Conservation (phyloP, 2,329 filamentous ascomycete genomes). For the Coniochaeta sp. region DNA sequence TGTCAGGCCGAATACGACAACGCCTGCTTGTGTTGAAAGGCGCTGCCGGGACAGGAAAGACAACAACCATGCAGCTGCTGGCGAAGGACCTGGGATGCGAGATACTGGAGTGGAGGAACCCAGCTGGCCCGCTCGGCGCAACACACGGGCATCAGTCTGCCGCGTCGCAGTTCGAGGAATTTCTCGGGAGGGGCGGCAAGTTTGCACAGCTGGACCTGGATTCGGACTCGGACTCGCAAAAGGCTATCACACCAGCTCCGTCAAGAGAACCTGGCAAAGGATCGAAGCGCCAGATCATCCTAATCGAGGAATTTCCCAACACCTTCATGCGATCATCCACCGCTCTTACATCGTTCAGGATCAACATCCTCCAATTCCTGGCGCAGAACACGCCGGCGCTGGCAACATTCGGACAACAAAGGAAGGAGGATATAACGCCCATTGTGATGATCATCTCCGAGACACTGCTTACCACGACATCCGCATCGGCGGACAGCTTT, state of each 20-base stretch:
- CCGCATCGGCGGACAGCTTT: conserved; percentile 81
- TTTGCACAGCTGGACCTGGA: conserved; percentile 52
- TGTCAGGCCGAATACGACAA: conserved; percentile 58
- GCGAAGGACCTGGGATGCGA: conserved; percentile 70
- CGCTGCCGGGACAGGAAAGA: conserved; percentile 87
- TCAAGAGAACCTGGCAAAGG: neutral
- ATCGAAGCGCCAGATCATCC: conserved; percentile 48
- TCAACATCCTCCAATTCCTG: conserved; percentile 68
- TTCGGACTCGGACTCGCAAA: conserved; percentile 13
- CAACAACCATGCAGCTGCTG: conserved; percentile 73
- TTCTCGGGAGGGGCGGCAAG: conserved; percentile 72
- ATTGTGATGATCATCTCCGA: conserved; percentile 90
- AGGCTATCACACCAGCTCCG: conserved; percentile 1
- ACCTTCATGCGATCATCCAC: conserved; percentile 61
- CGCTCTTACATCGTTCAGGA: conserved; percentile 64
- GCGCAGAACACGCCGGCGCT: conserved; percentile 57
- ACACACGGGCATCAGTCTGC: conserved; percentile 61
- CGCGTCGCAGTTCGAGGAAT: conserved; percentile 84
- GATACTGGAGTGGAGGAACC: conserved; percentile 87
- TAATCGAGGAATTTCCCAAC: conserved; percentile 79
- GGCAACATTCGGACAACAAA: conserved; percentile 35
- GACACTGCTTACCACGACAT: conserved; percentile 77
- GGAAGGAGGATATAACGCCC: conserved; percentile 47
- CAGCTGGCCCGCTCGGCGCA: conserved; percentile 51
- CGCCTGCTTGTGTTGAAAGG: conserved; percentile 81